Conservation (phyloP, 331 rosid species). For the Arachis monticola region DNA sequence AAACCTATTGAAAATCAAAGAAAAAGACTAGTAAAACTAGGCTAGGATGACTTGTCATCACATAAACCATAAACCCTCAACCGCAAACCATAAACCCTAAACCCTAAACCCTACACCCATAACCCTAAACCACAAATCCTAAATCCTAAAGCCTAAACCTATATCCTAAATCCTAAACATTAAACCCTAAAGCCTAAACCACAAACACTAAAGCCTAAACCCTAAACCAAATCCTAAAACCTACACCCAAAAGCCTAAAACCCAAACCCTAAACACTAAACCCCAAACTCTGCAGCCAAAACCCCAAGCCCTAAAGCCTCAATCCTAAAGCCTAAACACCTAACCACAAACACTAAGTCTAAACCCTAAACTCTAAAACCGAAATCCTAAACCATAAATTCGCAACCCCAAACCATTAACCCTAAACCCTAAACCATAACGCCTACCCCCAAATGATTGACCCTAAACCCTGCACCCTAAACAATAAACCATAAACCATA, state of each 20-base stretch:
- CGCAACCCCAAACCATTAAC: too few species aligned
- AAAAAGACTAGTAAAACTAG: too few species aligned
- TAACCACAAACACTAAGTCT: not conserved
- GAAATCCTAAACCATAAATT: not conserved
- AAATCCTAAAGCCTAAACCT: not conserved
- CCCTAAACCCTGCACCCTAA: not conserved
- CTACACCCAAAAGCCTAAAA: not conserved
- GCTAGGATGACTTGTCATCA: too few species aligned
- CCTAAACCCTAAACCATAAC: not conserved
- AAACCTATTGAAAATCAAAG: too few species aligned
- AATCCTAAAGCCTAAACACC: not conserved
- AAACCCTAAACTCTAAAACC: not conserved
- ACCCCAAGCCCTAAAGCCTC: not conserved
- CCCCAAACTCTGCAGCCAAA: not conserved
- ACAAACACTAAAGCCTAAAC: not conserved
- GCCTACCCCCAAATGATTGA: not conserved
- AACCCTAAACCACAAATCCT: not conserved
- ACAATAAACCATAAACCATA: not conserved
- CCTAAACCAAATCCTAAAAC: not conserved
- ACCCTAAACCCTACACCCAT: not conserved
- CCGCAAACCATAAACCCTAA: too few species aligned
- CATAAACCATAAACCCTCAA: too few species aligned
- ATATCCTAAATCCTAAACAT: not conserved
- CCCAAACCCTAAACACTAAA: not conserved
- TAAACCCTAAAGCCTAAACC: not conserved